A percentile compares a stretch with the other conserved stretches of the same genome.
Conservation (phyloP, 192 early-diverging fungal genomes). For the Mycoemilia scoparia region DNA sequence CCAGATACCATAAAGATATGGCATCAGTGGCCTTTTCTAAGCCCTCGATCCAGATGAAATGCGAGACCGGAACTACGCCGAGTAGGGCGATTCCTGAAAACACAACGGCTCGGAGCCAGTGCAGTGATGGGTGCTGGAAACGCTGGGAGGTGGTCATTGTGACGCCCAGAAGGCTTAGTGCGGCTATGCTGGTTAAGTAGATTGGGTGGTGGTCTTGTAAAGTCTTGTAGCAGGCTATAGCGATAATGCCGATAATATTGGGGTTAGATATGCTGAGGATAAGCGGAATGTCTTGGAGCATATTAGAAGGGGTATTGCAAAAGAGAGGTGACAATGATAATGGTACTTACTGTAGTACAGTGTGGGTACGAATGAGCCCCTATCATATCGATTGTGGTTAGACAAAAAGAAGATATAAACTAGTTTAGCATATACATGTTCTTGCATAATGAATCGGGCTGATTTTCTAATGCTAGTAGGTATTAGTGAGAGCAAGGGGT, state of each 20-base stretch:
- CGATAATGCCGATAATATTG: too few relatives aligned
- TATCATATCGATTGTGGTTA: too few relatives aligned
- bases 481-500: too few relatives aligned
- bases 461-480: too few relatives aligned
- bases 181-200: slow-evolving; percentile 39
- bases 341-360: slow-evolving; percentile 33
- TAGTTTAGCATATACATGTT: too few relatives aligned
- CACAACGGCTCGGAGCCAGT: slow-evolving; percentile 56
- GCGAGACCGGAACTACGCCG: slow-evolving; percentile 54
- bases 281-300: too few relatives aligned
- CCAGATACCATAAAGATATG: slow-evolving; percentile 44
- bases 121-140: slow-evolving; percentile 55
- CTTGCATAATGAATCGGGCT: too few relatives aligned
- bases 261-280: too few relatives aligned
- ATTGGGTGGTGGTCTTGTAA: too few relatives aligned
- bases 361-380: slow-evolving; percentile 27
- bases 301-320: slow-evolving; percentile 32
- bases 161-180: slow-evolving; percentile 50
- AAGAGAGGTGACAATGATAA: too few relatives aligned
- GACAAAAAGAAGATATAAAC: too few relatives aligned
- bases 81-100: slow-evolving; percentile 66
- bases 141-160: slow-evolving; percentile 39
- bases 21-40: slow-evolving; percentile 32
- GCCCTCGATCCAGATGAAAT: slow-evolving; percentile 52
- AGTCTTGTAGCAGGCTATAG: too few relatives aligned